phyloP scores from a whole-genome alignment of 2,329 filamentous ascomycete species.

The Apiospora sp. region DNA sequence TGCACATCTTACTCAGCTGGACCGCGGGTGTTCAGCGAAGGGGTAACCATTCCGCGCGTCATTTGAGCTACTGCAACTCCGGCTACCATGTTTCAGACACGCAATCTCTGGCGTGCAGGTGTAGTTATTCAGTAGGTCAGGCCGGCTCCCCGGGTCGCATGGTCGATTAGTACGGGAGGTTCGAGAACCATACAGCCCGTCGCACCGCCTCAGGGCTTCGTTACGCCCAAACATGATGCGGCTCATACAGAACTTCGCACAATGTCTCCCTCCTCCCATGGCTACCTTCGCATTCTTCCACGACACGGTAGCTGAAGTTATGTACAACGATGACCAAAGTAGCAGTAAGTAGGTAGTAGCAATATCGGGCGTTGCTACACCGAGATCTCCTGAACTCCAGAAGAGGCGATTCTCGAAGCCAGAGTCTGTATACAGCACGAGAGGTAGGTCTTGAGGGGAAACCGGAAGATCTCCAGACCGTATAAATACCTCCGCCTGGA shows the following conservation, averaged over 20 bases:
- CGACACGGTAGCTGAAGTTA: not conserved
- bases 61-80: not conserved
- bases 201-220: not conserved
- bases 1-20: not conserved
- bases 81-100: not conserved
- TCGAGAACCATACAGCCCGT: not conserved
- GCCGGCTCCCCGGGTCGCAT: not conserved
- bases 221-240: not conserved
- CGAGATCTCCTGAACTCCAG: not conserved
- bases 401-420: not conserved
- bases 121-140: not conserved
- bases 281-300: not conserved
- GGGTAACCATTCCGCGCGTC: not conserved
- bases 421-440: not conserved
- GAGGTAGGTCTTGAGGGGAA: too few species aligned
- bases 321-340: not conserved
- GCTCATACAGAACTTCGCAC: not conserved
- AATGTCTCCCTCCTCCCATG: not conserved
- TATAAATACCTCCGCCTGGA: not conserved
- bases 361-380: not conserved
- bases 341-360: not conserved
- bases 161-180: not conserved
- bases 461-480: not conserved
- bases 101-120: not conserved
- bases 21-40: not conserved